Conservation (phyloP, 768 basidiomycete genomes). For the Neoboletus subvelutipes region DNA sequence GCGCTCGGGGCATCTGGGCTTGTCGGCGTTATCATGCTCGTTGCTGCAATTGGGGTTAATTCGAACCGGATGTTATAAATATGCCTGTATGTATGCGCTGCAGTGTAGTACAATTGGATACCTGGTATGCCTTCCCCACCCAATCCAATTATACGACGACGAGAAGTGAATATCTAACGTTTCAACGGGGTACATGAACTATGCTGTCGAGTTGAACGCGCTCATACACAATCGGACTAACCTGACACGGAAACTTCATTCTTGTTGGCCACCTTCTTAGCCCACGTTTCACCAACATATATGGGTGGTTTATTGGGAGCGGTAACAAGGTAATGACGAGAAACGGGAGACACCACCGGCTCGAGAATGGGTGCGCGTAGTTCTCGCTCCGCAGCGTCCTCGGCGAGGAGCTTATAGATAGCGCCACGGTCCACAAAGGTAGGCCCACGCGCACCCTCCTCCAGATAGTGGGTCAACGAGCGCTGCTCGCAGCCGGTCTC, state of each 20-base stretch:
- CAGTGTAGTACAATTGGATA: background rate
- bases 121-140: background rate
- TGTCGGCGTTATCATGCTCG: slow-evolving; percentile 27
- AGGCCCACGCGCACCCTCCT: slow-evolving; percentile 16
- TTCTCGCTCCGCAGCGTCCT: slow-evolving; percentile 6
- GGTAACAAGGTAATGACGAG: slow-evolving; percentile 3
- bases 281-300: slow-evolving; percentile 24
- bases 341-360: slow-evolving; percentile 3
- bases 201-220: background rate
- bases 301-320: background rate
- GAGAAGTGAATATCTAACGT: background rate
- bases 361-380: background rate
- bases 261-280: slow-evolving; percentile 6
- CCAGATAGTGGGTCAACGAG: slow-evolving; percentile 18
- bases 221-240: background rate
- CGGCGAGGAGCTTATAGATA: background rate
- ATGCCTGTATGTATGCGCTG: background rate
- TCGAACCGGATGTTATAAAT: slow-evolving; percentile 18
- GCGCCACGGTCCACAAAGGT: slow-evolving; percentile 13
- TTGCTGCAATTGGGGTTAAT: slow-evolving; percentile 17
- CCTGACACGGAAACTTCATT: background rate
- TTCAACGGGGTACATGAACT: background rate
- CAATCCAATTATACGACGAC: background rate
- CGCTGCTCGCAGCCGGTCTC: background rate
- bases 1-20: slow-evolving; percentile 30